A percentile compares a stretch with the other conserved stretches of the same genome.
These are phyloP conservation scores for Inonotus obliquus DNA, from an alignment of 1,284 basidiomycete species.

Conservation along the genomic window DNA sequence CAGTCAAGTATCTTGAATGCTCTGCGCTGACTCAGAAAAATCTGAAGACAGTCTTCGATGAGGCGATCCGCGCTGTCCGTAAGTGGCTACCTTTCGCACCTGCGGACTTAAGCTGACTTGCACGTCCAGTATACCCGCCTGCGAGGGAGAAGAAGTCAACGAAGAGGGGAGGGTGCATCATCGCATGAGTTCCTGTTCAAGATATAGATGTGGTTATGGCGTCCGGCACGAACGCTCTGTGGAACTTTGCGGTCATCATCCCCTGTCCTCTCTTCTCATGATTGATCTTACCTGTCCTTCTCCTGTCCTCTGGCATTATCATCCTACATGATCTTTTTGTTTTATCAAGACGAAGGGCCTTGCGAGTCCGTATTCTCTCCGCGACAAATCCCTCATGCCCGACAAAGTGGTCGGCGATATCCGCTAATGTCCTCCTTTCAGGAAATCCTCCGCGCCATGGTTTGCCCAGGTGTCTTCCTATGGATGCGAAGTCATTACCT, in stretches of 20 bases:
- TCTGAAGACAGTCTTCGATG: constrained; percentile 95
- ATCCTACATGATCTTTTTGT: constrained; percentile 12
- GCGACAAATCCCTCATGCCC: neutral
- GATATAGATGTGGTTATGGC: constrained; percentile 10
- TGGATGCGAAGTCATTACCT: neutral
- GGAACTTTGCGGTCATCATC: constrained; percentile 2
- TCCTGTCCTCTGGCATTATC: constrained; percentile 8
- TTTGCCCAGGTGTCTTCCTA: neutral
- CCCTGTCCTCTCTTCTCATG: neutral
- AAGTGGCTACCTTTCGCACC: constrained; percentile 37
- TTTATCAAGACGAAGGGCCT: constrained; percentile 11
- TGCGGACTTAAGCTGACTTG: constrained; percentile 12
- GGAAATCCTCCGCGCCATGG: neutral
- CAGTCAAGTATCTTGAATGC: constrained; percentile 96
- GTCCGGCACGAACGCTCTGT: constrained; percentile 2
- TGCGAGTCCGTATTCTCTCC: neutral
- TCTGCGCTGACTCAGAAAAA: constrained; percentile 98
- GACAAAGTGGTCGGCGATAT: neutral
- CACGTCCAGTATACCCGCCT: constrained; percentile 65
- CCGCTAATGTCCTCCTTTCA: neutral
- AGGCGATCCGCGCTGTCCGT: constrained; percentile 90
- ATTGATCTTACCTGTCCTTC: constrained; percentile 5
- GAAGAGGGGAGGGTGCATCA: constrained; percentile 51
- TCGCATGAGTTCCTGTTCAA: constrained; percentile 48
- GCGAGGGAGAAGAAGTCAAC: constrained; percentile 49